phyloP scores from a whole-genome alignment of 2,329 filamentous ascomycete species.

The Aspergillus ibericus region DNA sequence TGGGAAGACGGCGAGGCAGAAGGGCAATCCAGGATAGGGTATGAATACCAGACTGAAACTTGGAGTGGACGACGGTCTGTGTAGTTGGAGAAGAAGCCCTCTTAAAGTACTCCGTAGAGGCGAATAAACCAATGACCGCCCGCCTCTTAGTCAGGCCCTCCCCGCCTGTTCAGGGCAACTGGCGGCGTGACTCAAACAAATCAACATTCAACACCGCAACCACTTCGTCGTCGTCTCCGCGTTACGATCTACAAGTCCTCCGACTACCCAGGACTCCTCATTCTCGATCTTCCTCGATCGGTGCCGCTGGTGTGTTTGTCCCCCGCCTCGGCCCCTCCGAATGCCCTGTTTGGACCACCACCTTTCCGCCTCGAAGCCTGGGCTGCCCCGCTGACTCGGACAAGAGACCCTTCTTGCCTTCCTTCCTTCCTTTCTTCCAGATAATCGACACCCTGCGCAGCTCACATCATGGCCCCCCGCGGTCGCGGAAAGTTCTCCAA shows the following conservation, averaged over 20 bases:
- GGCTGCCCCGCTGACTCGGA: neutral
- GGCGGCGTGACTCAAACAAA: neutral
- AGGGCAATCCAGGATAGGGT: too few species aligned
- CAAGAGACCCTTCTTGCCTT: neutral
- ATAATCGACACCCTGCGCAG: neutral
- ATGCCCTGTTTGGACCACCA: too few species aligned
- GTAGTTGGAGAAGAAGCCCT: neutral
- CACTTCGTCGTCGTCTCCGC: too few species aligned
- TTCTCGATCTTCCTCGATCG: too few species aligned
- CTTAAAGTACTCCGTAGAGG: too few species aligned
- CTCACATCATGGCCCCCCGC: constrained; percentile 48
- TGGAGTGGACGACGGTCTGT: too few species aligned
- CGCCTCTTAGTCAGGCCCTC: neutral
- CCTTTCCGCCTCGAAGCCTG: too few species aligned
- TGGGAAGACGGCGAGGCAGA: too few species aligned
- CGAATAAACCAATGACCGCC: neutral
- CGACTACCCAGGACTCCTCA: too few species aligned
- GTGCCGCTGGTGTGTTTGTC: neutral
- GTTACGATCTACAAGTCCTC: too few species aligned
- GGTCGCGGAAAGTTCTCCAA: constrained; percentile 95
- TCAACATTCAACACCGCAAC: too few species aligned
- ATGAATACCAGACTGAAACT: too few species aligned
- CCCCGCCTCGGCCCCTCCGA: neutral
- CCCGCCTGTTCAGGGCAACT: neutral
- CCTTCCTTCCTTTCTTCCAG: neutral